A percentile compares a stretch with the other conserved stretches of the same genome.
Conservation (phyloP, 768 basidiomycete species). For the Fistulinella prunicolor region DNA sequence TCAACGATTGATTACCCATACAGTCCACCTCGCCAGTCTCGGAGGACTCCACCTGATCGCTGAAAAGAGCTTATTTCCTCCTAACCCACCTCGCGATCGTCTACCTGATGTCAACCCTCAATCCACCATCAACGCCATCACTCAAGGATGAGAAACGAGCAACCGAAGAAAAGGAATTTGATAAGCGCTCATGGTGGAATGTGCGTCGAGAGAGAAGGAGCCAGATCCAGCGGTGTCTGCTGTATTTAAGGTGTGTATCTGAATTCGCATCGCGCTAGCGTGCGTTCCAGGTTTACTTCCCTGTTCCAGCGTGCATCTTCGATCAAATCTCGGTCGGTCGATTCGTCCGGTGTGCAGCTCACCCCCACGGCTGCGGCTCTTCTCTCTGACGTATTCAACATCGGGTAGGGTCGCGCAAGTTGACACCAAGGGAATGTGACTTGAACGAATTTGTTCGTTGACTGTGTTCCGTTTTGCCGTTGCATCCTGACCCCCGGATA, state of each 20-base stretch:
- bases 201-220: conserved; percentile 68
- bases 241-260: conserved; percentile 60
- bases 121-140: conserved; percentile 77
- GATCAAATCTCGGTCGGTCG: conserved; percentile 64
- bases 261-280: not conserved
- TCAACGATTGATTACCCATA: conserved; percentile 71
- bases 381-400: conserved; percentile 85
- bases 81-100: conserved; percentile 81
- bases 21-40: conserved; percentile 33
- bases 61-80: conserved; percentile 91
- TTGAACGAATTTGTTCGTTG: conserved; percentile 69
- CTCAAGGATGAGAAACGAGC: conserved; percentile 78
- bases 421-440: conserved; percentile 83
- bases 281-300: not conserved
- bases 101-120: conserved; percentile 84
- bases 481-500: conserved; percentile 26
- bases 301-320: conserved; percentile 46
- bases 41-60: conserved; percentile 54
- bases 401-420: conserved; percentile 92
- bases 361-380: conserved; percentile 68
- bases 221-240: conserved; percentile 62
- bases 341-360: conserved; percentile 78
- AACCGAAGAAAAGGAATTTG: conserved; percentile 66
- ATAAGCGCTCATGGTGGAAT: conserved; percentile 72
- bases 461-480: not conserved